Evolutionary conservation across 768 basidiomycete species (phyloP), one percentile per base, ranked within the genome.

Genomic region (Lepiota venenata): DNA sequence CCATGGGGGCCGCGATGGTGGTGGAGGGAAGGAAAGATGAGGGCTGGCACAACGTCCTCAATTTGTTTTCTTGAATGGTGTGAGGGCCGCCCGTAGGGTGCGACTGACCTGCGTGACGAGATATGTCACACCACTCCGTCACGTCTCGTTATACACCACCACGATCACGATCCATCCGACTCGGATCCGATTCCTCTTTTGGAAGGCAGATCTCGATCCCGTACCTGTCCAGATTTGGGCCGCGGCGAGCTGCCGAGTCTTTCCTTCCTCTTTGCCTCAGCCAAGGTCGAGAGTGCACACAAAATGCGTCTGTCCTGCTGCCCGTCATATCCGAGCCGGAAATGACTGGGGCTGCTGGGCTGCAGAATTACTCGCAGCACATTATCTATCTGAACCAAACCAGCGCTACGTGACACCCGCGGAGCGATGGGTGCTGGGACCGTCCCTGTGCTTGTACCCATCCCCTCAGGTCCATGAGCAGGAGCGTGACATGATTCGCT

Each of bases 131-230:
- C 16, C 3, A 20, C 18, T 15, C 16, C 16, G 49, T 41, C 40
- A 32, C 39, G 22, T 39, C 39, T 20, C 49, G 27, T 41, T n/a
- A 50, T 38, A 32, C 29, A 35, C 29, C 38, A n/a, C 27, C 11
- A 11, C 41, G 41, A 43, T 52, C 50, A 52, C 49, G 50, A 52
- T 52, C 50, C 52, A 54, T 54, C 52, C 45, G 52, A 54, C 52
- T 54, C 52, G 52, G 52, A 54, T 54, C 52, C 52, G 37, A 37
- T 47, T 10, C 52, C 38, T 39, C 45, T 40, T 40, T 47, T 4
- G 52, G 45, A 40, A 38, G 8, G 43, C n/a, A 20, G 51, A 52
- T 52, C 51, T 52, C 44, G 45, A 47, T 47, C 52, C 15, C 15
- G 43, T 53, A 27, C 52, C 44, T 46, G 36, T 46, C 52, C 44